These are phyloP conservation scores for Psilocybe mexicana DNA, from an alignment of 1,284 basidiomycete species.

Conservation along the genomic window DNA sequence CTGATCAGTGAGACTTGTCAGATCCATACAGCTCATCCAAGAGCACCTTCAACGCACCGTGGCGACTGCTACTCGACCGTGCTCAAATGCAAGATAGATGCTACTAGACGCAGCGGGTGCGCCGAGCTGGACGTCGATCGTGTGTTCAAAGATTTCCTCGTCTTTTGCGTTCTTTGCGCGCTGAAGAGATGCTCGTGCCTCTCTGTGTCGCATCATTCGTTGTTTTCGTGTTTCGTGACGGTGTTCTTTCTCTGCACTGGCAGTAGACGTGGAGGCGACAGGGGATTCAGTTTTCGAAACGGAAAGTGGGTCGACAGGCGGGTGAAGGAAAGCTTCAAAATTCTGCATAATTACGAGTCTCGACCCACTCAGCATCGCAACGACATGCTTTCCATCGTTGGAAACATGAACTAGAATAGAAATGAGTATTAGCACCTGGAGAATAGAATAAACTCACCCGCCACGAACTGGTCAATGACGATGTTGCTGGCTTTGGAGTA, in stretches of 20 bases:
- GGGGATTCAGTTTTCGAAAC: neutral
- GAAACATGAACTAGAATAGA: constrained; percentile 58
- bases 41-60: constrained; percentile 40
- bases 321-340: constrained; percentile 45
- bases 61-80: constrained; percentile 49
- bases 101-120: constrained; percentile 30
- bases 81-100: constrained; percentile 55
- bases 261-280: neutral
- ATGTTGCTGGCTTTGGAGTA: constrained; percentile 4
- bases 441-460: constrained; percentile 22
- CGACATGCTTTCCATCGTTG: constrained; percentile 55
- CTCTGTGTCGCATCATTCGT: neutral
- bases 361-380: constrained; percentile 43
- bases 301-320: neutral
- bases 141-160: constrained; percentile 33
- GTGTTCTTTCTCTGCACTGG: neutral
- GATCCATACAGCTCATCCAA: neutral
- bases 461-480: constrained; percentile 31
- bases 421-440: neutral
- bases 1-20: constrained; percentile 30
- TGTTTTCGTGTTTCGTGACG: neutral
- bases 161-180: constrained; percentile 23
- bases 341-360: constrained; percentile 52
- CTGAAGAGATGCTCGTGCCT: neutral
- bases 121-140: constrained; percentile 46